Conservation (phyloP, 495 filamentous ascomycete species). For the Parathielavia hyrcaniae region DNA sequence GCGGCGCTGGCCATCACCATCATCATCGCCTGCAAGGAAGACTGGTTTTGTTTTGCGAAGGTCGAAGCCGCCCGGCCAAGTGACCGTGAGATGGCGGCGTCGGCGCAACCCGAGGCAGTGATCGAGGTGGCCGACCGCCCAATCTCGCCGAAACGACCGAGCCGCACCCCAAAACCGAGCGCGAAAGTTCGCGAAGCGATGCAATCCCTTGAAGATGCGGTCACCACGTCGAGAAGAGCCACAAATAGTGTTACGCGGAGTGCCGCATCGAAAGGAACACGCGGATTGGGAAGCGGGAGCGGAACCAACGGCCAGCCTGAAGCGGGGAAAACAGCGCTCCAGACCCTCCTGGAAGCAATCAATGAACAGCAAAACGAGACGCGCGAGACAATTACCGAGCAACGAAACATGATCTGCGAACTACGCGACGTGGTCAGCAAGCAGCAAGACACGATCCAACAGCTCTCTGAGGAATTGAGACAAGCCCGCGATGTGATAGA, state of each 20-base stretch:
- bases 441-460: too few relatives aligned
- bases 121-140: background rate
- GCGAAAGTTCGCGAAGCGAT: background rate
- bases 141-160: background rate
- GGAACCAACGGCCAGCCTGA: background rate
- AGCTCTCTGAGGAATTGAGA: too few relatives aligned
- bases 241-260: background rate
- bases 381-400: too few relatives aligned
- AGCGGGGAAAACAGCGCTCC: background rate
- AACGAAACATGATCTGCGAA: too few relatives aligned
- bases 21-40: too few relatives aligned
- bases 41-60: too few relatives aligned
- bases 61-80: too few relatives aligned
- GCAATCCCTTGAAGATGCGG: too few relatives aligned
- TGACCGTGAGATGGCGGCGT: too few relatives aligned
- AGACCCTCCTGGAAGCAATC: background rate
- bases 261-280: background rate
- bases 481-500: slow-evolving; percentile 12
- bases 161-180: background rate
- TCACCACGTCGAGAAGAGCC: background rate
- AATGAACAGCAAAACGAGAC: too few relatives aligned
- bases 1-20: too few relatives aligned
- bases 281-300: background rate
- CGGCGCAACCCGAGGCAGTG: background rate
- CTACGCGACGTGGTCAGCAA: too few relatives aligned